Conservation (phyloP, 805 yeast genomes). For the Pichia heedii region DNA sequence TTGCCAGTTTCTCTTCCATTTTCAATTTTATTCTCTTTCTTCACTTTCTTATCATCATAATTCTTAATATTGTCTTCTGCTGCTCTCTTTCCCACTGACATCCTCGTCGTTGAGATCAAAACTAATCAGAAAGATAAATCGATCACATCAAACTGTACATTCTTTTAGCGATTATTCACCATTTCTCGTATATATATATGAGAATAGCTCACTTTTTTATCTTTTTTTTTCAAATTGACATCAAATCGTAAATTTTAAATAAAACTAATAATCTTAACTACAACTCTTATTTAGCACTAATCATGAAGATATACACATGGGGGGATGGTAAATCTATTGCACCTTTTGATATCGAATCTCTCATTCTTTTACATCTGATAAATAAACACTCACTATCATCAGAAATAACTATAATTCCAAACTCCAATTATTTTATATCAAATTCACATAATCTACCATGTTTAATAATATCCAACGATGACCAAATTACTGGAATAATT, state of each 20-base stretch:
- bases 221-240: too few relatives aligned
- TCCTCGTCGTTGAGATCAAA: not conserved
- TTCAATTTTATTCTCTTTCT: too few relatives aligned
- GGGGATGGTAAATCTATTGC: constrained; percentile 34
- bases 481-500: constrained; percentile 3
- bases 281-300: too few relatives aligned
- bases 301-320: constrained; percentile 30
- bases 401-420: constrained; percentile 36
- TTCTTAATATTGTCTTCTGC: not conserved
- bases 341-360: constrained; percentile 41
- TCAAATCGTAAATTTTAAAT: too few relatives aligned
- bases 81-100: not conserved
- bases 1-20: too few relatives aligned
- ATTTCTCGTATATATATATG: too few relatives aligned
- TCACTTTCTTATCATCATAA: not conserved
- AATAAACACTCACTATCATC: constrained; percentile 15
- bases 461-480: constrained; percentile 20
- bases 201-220: too few relatives aligned
- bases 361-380: constrained; percentile 40
- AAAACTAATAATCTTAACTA: too few relatives aligned
- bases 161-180: not conserved
- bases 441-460: constrained; percentile 41
- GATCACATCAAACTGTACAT: not conserved
- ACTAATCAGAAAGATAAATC: not conserved
- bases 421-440: constrained; percentile 50